Conservation (phyloP, 768 basidiomycete species). For the Boletus subparvulus region DNA sequence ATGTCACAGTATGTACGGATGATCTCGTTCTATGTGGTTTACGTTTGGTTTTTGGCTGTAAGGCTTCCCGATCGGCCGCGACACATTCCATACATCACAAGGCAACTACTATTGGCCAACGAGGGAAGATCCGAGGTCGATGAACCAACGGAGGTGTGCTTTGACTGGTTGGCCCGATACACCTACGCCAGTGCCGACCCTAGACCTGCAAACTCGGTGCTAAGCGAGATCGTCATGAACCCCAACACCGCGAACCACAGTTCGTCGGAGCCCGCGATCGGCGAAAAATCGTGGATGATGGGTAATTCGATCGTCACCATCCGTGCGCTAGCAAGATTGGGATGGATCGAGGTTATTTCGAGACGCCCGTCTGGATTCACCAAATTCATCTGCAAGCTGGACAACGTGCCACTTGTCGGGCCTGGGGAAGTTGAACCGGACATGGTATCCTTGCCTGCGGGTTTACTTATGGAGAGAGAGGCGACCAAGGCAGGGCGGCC, state of each 20-base stretch:
- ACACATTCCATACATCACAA: constrained; percentile 83
- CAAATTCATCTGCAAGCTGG: constrained; percentile 77
- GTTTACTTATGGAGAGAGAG: constrained; percentile 69
- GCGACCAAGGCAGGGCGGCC: constrained; percentile 34
- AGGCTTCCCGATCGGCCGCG: constrained; percentile 77
- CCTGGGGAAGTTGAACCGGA: constrained; percentile 86
- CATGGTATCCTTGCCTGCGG: constrained; percentile 64
- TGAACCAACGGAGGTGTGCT: constrained; percentile 92
- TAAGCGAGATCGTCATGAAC: constrained; percentile 78
- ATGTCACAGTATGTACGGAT: constrained; percentile 89
- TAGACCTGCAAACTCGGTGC: constrained; percentile 73
- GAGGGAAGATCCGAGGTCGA: constrained; percentile 73
- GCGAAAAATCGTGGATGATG: constrained; percentile 80
- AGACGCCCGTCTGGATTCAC: constrained; percentile 89
- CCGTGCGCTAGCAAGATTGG: constrained; percentile 64
- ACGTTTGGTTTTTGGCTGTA: constrained; percentile 91
- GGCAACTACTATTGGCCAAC: constrained; percentile 84
- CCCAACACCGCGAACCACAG: constrained; percentile 36
- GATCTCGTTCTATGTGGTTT: constrained; percentile 87
- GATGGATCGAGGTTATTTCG: constrained; percentile 87
- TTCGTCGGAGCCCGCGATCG: constrained; percentile 40
- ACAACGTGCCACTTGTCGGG: constrained; percentile 85
- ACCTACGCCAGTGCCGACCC: constrained; percentile 94
- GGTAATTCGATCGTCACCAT: constrained; percentile 86
- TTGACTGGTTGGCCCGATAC: constrained; percentile 96